Evolutionary conservation across 768 basidiomycete species (phyloP), one percentile per base, ranked within the genome.

Genomic region (Termitomyces sp.): DNA sequence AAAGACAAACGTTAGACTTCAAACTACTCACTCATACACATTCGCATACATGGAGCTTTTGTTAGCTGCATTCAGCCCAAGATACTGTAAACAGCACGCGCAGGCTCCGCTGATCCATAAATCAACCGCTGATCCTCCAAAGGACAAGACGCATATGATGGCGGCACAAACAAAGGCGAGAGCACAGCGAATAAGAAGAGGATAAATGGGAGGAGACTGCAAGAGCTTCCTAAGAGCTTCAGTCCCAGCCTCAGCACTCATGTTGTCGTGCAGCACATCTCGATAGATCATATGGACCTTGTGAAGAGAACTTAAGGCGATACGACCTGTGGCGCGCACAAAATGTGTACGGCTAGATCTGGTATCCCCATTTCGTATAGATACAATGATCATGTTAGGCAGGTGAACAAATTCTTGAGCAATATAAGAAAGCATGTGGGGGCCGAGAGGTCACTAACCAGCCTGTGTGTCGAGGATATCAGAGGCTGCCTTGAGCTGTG

Each of bases 41-140:
- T 93, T 95, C n/a, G 92, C 92, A 71, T 94, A 95, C 74, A 92
- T 88, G 1, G 90, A 81, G 64, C 88, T 94, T 72, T 90, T 92
- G 62, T 86, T 82, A 4, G 93, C 92, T 9, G 90, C 85, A 65
- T 86, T 87, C 49, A 94, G 74, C 37, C 92, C 90, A 45, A 94
- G 77, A 69, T 88, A 92, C 65, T 91, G 88, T 51, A 95, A 74
- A 51, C 85, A 69, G 57, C 81, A 81, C 10, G 86, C 86, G 54
- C 84, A 88, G 0, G 76, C 68, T 13, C 89, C 90, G 57, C 88
- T 85, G 60, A 93, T 79, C 80, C 86, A 86, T 82, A 93, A 91
- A 63, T 95, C 94, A 60, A 91, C 73, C 61, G 86, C 79, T 57
- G 86, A 88, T 26, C 84, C 94, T 12, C 90, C 90, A 61, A 93